Conservation (phyloP, 2,329 filamentous ascomycete species). For the Talaromyces sp. region DNA sequence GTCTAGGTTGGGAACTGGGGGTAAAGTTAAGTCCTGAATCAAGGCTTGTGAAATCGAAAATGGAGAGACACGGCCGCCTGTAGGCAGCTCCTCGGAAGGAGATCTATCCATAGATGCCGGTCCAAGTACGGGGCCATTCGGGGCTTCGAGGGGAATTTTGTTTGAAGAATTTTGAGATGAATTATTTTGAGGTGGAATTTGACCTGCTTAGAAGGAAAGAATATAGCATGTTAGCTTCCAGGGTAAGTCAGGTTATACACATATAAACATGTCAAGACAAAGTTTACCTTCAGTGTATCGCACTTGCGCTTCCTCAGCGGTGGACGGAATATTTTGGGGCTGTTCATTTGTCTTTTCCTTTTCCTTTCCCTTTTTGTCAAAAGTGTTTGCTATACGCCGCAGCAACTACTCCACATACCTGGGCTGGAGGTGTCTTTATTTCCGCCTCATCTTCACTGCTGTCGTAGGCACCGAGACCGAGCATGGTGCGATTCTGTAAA, state of each 20-base stretch:
- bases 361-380: no score
- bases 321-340: no score
- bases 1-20: slow-evolving; percentile 48
- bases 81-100: slow-evolving; percentile 13
- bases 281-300: no score
- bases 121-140: slow-evolving; percentile 38
- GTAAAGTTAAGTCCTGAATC: slow-evolving; percentile 60
- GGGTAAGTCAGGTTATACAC: no score
- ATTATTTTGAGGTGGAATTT: neutral
- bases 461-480: slow-evolving; percentile 47
- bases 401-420: slow-evolving; percentile 30
- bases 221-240: neutral
- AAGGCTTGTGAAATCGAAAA: slow-evolving; percentile 53
- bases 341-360: no score
- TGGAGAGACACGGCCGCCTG: slow-evolving; percentile 44
- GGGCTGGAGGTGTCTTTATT: slow-evolving; percentile 14
- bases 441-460: slow-evolving; percentile 49
- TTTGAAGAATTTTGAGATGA: neutral
- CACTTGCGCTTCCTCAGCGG: no score
- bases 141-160: slow-evolving; percentile 14
- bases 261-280: no score
- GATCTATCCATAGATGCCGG: slow-evolving; percentile 35
- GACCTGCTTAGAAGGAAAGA: neutral
- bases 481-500: slow-evolving; percentile 34
- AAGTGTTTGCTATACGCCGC: no score